phyloP scores from a whole-genome alignment of 495 filamentous ascomycete species.

The Cercophora samala region DNA sequence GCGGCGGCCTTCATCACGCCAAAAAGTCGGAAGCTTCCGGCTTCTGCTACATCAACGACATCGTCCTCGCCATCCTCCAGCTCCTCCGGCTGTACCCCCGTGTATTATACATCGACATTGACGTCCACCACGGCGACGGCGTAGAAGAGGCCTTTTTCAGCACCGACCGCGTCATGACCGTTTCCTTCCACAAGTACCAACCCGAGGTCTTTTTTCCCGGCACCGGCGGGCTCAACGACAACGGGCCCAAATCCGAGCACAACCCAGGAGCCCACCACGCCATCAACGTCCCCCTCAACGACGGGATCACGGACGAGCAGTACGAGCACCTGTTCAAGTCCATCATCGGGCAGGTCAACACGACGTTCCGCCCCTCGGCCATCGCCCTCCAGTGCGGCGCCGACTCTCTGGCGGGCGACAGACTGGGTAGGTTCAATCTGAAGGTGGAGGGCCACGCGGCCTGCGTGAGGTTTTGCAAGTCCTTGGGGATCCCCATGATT shows the following conservation, averaged over 20 bases:
- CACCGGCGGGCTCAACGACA: slow-evolving; percentile 88
- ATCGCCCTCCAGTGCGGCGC: slow-evolving; percentile 97
- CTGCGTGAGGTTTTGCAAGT: slow-evolving; percentile 85
- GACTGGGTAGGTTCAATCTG: slow-evolving; percentile 92
- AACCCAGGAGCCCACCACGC: slow-evolving; percentile 90
- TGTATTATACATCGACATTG: slow-evolving; percentile 96
- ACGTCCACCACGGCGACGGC: slow-evolving; percentile 97
- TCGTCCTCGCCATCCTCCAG: slow-evolving; percentile 93
- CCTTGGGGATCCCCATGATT: slow-evolving; percentile 70
- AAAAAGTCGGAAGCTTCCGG: slow-evolving; percentile 96
- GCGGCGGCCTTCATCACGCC: slow-evolving; percentile 93
- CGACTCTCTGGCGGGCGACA: slow-evolving; percentile 89
- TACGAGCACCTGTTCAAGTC: slow-evolving; percentile 81
- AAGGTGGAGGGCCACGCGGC: slow-evolving; percentile 90
- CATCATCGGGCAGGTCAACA: slow-evolving; percentile 71
- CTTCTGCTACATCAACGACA: slow-evolving; percentile 99
- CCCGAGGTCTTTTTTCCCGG: slow-evolving; percentile 91
- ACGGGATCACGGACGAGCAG: slow-evolving; percentile 91
- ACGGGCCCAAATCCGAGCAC: slow-evolving; percentile 77
- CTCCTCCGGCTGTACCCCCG: slow-evolving; percentile 90
- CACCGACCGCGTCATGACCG: slow-evolving; percentile 97
- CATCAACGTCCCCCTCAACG: slow-evolving; percentile 91
- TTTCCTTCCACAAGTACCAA: slow-evolving; percentile 95
- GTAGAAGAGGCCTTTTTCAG: slow-evolving; percentile 98
- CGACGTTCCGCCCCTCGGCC: slow-evolving; percentile 73